These are phyloP conservation scores for Fusarium virguliforme DNA, from an alignment of 2,329 filamentous ascomycete genomes.

Conservation along the genomic window DNA sequence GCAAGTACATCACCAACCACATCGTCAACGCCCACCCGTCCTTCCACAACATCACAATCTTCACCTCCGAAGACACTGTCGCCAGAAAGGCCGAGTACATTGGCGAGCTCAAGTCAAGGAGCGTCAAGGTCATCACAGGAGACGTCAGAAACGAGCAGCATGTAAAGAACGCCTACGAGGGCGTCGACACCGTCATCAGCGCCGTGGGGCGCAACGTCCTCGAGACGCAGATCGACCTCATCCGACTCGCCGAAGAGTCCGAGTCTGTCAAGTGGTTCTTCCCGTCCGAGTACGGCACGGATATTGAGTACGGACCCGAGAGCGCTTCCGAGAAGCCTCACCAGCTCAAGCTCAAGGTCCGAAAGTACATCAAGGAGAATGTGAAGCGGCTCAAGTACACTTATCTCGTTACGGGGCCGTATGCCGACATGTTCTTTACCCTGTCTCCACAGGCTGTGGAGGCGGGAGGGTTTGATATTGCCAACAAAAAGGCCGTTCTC, in stretches of 20 bases:
- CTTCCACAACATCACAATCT: constrained; percentile 57
- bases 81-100: constrained; percentile 43
- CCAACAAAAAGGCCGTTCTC: constrained; percentile 71
- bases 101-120: constrained; percentile 42
- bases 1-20: constrained; percentile 59
- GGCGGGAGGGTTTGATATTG: constrained; percentile 73
- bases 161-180: constrained; percentile 72
- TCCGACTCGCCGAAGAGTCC: constrained; percentile 71
- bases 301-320: constrained; percentile 72
- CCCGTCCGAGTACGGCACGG: constrained; percentile 78
- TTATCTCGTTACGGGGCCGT: constrained; percentile 80
- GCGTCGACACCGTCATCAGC: constrained; percentile 77
- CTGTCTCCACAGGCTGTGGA: constrained; percentile 52
- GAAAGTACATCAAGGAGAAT: constrained; percentile 71
- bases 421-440: constrained; percentile 74
- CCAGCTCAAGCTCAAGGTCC: constrained; percentile 79
- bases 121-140: constrained; percentile 49
- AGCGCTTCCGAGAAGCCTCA: constrained; percentile 77
- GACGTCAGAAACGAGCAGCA: constrained; percentile 58
- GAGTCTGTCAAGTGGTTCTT: constrained; percentile 74
- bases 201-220: constrained; percentile 77
- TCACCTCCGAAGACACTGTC: constrained; percentile 47
- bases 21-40: constrained; percentile 56
- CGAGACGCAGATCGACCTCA: constrained; percentile 72
- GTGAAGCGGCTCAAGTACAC: constrained; percentile 72